Evolutionary conservation across 306 rosid species (phyloP).

Genomic region (Medicago ruthenica): DNA sequence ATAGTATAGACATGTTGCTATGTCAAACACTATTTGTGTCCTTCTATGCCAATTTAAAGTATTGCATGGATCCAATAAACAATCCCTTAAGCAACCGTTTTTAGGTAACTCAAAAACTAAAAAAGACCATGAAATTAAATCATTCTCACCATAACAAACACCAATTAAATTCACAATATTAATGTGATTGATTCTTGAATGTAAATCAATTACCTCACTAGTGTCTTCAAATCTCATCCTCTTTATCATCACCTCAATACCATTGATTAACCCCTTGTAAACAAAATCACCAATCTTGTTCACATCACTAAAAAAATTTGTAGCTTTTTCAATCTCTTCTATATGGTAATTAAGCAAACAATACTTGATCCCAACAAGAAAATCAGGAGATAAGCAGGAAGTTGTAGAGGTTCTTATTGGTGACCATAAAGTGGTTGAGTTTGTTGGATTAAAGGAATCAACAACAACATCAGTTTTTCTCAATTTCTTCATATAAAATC

Average conservation of each 20-base stretch:
- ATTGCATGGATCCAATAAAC: slow-evolving; percentile 50
- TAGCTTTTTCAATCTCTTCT: slow-evolving; percentile 58
- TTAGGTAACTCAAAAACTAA: slow-evolving; percentile 69
- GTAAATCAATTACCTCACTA: slow-evolving; percentile 59
- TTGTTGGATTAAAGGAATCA: slow-evolving; percentile 45
- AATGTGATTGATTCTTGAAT: slow-evolving; percentile 70
- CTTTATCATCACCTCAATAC: slow-evolving; percentile 65
- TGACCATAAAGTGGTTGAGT: slow-evolving; percentile 35
- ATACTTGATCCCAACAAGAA: slow-evolving; percentile 68
- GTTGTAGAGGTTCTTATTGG: slow-evolving; percentile 47
- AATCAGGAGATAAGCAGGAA: slow-evolving; percentile 67
- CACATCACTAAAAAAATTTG: slow-evolving; percentile 61
- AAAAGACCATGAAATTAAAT: slow-evolving; percentile 53
- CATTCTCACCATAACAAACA: slow-evolving; percentile 61
- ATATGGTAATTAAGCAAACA: slow-evolving; percentile 58
- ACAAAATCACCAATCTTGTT: slow-evolving; percentile 50
- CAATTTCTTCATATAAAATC: slow-evolving; percentile 48
- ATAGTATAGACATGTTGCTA: slow-evolving; percentile 78
- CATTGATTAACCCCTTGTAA: slow-evolving; percentile 53
- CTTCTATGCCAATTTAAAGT: slow-evolving; percentile 55
- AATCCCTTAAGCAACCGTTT: slow-evolving; percentile 65
- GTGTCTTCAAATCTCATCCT: slow-evolving; percentile 62
- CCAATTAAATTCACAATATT: slow-evolving; percentile 70
- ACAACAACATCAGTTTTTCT: slow-evolving; percentile 46
- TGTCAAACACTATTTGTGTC: slow-evolving; percentile 67